phyloP scores from a whole-genome alignment of 2,329 filamentous ascomycete species.

The Aureobasidium mangrovei region DNA sequence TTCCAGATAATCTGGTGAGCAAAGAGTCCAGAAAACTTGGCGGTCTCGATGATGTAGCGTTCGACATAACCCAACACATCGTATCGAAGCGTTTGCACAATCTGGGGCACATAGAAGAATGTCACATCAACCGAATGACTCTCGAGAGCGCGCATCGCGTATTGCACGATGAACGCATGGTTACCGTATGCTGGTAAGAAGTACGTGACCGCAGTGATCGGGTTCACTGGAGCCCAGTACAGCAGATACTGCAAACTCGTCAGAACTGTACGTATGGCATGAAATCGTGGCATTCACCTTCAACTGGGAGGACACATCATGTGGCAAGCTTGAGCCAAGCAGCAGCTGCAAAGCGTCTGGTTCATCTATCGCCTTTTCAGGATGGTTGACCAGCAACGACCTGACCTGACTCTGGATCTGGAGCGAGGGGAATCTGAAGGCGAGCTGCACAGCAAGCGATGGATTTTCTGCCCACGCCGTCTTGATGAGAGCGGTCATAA shows the following conservation, averaged over 20 bases:
- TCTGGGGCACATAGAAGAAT: constrained; percentile 98
- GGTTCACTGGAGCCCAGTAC: constrained; percentile 88
- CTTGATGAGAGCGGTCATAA: constrained; percentile 48
- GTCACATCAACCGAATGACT: constrained; percentile 93
- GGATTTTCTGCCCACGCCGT: constrained; percentile 84
- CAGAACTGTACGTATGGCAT: constrained; percentile 34
- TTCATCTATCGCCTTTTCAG: constrained; percentile 71
- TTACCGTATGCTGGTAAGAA: constrained; percentile 87
- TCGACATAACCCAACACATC: constrained; percentile 91
- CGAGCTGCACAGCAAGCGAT: constrained; percentile 77
- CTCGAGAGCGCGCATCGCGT: constrained; percentile 90
- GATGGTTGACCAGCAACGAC: constrained; percentile 69
- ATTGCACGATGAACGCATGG: constrained; percentile 89
- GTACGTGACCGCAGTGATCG: constrained; percentile 84
- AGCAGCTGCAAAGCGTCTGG: constrained; percentile 77
- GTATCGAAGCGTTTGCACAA: constrained; percentile 90
- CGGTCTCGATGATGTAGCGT: constrained; percentile 92
- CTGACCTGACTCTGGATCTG: constrained; percentile 68
- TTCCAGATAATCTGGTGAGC: constrained; percentile 99
- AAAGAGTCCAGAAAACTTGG: constrained; percentile 94
- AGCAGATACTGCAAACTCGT: constrained; percentile 60
- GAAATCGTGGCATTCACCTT: constrained; percentile 49
- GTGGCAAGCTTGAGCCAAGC: constrained; percentile 65
- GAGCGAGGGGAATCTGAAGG: constrained; percentile 66
- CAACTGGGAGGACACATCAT: constrained; percentile 73